Conservation (phyloP, 352 stramenopile species). For the Phytophthora sojae region DNA sequence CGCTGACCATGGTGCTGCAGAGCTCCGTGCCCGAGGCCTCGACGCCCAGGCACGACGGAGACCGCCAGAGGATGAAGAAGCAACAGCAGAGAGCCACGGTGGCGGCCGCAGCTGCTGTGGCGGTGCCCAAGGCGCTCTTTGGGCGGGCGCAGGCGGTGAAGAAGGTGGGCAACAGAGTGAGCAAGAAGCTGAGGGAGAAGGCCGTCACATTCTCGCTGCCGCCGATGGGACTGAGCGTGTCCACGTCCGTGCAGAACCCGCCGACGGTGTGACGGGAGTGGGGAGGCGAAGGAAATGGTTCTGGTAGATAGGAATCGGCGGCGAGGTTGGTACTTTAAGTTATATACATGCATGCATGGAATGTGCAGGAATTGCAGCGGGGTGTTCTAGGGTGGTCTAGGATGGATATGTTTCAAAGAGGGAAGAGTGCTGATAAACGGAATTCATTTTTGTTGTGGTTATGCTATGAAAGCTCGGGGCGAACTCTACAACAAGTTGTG, state of each 20-base stretch:
- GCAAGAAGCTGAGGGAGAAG: constrained; percentile 72
- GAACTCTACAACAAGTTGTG: neutral
- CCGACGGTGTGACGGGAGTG: constrained; percentile 33
- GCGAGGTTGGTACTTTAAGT: constrained; percentile 23
- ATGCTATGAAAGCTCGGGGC: neutral
- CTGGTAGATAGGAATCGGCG: constrained; percentile 9
- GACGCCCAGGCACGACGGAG: constrained; percentile 16
- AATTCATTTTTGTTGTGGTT: neutral
- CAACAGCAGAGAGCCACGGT: constrained; percentile 17
- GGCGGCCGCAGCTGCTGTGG: constrained; percentile 24
- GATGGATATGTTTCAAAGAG: neutral
- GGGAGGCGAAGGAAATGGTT: neutral
- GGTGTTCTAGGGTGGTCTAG: neutral
- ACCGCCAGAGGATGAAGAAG: constrained; percentile 19
- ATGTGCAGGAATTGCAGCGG: neutral
- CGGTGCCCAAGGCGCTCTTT: constrained; percentile 61
- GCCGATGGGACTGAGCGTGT: constrained; percentile 70
- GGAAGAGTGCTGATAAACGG: neutral
- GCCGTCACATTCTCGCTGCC: constrained; percentile 79
- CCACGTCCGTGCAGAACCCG: constrained; percentile 64
- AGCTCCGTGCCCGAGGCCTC: constrained; percentile 18
- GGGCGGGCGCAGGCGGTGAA: constrained; percentile 64
- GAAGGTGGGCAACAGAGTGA: constrained; percentile 63
- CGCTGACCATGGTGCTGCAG: constrained; percentile 59
- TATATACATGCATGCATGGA: constrained; percentile 10